phyloP scores from a whole-genome alignment of 176 grass and related monocot species.

The Poa annua region DNA sequence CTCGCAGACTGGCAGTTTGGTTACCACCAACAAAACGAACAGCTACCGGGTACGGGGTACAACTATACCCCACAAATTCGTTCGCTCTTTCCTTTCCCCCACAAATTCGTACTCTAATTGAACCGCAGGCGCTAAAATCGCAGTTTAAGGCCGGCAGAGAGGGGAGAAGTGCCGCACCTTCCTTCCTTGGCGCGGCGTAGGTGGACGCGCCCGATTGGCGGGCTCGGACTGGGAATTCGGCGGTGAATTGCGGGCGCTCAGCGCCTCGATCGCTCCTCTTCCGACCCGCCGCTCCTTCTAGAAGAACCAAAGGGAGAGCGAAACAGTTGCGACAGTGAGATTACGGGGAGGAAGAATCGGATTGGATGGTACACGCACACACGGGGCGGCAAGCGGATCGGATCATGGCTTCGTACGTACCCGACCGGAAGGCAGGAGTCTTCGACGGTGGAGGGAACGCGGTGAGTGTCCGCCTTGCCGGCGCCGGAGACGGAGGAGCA shows the following conservation, averaged over 20 bases:
- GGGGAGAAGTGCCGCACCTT: too few species aligned
- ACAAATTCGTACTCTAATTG: neutral
- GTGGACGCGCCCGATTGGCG: too few species aligned
- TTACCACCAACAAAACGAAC: neutral
- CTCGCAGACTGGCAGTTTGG: neutral
- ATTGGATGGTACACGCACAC: neutral
- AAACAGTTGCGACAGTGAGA: slow-evolving; percentile 36
- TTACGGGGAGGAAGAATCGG: slow-evolving; percentile 1
- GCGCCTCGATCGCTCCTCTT: slow-evolving; percentile 31
- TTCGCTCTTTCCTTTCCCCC: neutral
- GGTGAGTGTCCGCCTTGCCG: neutral
- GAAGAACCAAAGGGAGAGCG: slow-evolving; percentile 19
- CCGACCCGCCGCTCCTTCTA: neutral
- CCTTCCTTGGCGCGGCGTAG: too few species aligned
- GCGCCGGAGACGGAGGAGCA: neutral
- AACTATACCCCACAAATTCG: neutral
- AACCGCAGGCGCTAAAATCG: neutral
- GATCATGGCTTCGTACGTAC: neutral
- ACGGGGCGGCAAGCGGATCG: slow-evolving; percentile 31
- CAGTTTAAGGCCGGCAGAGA: too few species aligned
- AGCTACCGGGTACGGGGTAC: neutral
- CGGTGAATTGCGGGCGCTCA: too few species aligned
- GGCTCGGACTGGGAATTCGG: too few species aligned
- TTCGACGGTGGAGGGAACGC: neutral
- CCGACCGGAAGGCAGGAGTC: neutral